A percentile compares a stretch with the other conserved stretches of the same genome.
These are phyloP conservation scores for Amanita inopinata DNA, from an alignment of 768 basidiomycete species.

Conservation along the genomic window DNA sequence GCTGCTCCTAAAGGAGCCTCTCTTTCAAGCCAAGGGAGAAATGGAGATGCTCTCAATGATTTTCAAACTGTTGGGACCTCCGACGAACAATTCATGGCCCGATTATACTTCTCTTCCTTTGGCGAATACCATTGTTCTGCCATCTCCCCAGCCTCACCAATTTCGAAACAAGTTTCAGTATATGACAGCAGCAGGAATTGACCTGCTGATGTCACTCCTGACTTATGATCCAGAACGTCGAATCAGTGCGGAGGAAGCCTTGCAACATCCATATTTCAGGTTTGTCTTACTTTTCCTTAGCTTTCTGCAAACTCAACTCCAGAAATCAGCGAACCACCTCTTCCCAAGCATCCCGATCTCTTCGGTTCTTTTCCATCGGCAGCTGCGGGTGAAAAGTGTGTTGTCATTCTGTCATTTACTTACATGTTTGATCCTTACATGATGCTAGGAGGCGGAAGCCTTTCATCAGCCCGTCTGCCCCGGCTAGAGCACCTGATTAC, in stretches of 20 bases:
- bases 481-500: conserved; percentile 59
- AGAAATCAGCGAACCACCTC: conserved; percentile 69
- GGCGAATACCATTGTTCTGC: conserved; percentile 67
- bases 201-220: conserved; percentile 72
- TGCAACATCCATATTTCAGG: conserved; percentile 90
- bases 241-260: conserved; percentile 83
- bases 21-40: conserved; percentile 97
- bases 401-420: conserved; percentile 8
- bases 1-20: conserved; percentile 85
- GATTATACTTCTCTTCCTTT: conserved; percentile 73
- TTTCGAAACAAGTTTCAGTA: conserved; percentile 84
- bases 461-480: conserved; percentile 74
- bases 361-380: conserved; percentile 94
- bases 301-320: neutral
- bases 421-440: neutral
- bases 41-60: conserved; percentile 90
- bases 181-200: conserved; percentile 74
- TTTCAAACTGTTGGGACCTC: conserved; percentile 91
- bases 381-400: conserved; percentile 92
- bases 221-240: conserved; percentile 84
- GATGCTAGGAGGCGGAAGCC: conserved; percentile 59
- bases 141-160: conserved; percentile 62
- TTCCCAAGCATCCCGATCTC: conserved; percentile 92
- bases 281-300: conserved; percentile 23
- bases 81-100: conserved; percentile 81